Base-by-base conservation (phyloP, 2,329 filamentous ascomycete species). In the Thelonectria discophora region DNA sequence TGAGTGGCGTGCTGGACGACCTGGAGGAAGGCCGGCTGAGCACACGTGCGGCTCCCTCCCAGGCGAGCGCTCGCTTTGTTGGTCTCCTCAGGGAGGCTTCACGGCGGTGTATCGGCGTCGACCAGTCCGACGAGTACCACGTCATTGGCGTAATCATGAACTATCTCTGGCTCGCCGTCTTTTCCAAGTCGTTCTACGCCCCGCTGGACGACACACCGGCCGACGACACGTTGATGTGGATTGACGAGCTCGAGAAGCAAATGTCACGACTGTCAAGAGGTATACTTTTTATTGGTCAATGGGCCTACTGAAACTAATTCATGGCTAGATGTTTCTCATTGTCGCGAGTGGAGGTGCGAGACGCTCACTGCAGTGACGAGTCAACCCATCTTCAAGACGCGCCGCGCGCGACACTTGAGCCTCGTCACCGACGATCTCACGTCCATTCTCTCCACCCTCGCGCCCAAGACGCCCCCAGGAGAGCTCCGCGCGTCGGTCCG, bases 341-440 rank as follows among this genome's bases (percentile, higher is more conserved):
- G 74, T 50, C 73, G 76, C 47, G 71, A 76, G 66, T 78, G 76
- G 76, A 72, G 76, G 50, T 73, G 74, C 62, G 76, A 78, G 54
- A 78, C 76, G 7, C 71, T 78, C 45, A 71, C 68, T 20, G 74
- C 76, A 9, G 52, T 78, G 55, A 73, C 73, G 21, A 71, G 66
- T 46, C 75, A 77, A 49, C 55, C 72, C 21, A 24, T 60, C 5
- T 78, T 78, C 69, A 74, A 73, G 58, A 48, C 67, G 9, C 67
- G 74, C 39, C 65, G 74, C 13, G 53, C 69, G 40, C 63, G 69
- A 32, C 72, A 76, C 59, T 55, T 77, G 12, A 63, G 65, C 24
- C 55, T 72, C 11, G 61, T 78, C 24, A 65, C 74, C 9, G 75
- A 76, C n/a, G 76, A 78, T 51, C 68, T 78, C 10, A 67, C 74